A percentile compares a stretch with the other conserved stretches of the same genome.
Conservation (phyloP, 179 eudicot species). For the Heliamphora pulchella region DNA sequence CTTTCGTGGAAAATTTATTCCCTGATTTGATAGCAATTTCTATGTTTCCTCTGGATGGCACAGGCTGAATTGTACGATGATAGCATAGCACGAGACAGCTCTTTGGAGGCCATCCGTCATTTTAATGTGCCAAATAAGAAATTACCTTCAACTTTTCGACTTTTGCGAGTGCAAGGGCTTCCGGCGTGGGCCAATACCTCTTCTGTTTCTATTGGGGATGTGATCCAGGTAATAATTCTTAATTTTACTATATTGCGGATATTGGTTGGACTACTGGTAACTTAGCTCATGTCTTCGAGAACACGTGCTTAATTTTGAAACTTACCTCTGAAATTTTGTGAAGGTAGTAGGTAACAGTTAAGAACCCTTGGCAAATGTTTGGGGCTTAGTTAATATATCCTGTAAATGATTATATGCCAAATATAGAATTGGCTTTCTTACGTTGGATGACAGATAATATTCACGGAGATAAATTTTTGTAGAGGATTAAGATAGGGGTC, state of each 20-base stretch:
- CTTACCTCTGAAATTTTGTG: background rate
- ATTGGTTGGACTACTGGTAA: background rate
- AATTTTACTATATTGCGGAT: background rate
- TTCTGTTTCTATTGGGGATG: constrained; percentile 69
- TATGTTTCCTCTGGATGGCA: constrained; percentile 17
- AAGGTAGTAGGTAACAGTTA: background rate
- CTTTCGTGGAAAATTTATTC: background rate
- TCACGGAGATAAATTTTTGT: too few species aligned
- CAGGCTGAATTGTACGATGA: constrained; percentile 26
- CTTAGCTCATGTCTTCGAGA: background rate
- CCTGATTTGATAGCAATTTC: background rate
- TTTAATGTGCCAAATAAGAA: constrained; percentile 44
- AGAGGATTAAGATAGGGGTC: too few species aligned
- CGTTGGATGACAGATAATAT: background rate
- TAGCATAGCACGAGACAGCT: constrained; percentile 24
- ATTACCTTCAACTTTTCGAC: constrained; percentile 59
- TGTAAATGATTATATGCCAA: background rate
- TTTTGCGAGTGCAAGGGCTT: constrained; percentile 67
- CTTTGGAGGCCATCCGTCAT: constrained; percentile 49
- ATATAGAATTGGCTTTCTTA: background rate
- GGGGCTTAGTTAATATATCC: background rate
- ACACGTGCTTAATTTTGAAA: background rate
- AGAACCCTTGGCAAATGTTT: background rate
- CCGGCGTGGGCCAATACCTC: constrained; percentile 83
- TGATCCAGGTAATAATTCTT: constrained; percentile 51